Conservation (phyloP, 371 early-diverging fungal genomes). For the Mucor sp. region DNA sequence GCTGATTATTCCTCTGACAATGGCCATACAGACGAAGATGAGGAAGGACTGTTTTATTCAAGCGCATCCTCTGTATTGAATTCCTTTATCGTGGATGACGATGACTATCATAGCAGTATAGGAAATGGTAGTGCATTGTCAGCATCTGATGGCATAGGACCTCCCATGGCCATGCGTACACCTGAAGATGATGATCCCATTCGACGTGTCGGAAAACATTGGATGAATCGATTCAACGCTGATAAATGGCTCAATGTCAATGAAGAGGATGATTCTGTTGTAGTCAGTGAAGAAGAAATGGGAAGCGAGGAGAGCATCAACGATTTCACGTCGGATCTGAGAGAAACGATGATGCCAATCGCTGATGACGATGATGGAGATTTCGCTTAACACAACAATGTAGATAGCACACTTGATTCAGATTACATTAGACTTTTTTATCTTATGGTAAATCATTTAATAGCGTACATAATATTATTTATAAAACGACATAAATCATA, state of each 20-base stretch:
- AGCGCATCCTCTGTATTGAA: constrained; percentile 6
- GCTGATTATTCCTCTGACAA: constrained; percentile 23
- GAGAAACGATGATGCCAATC: not conserved
- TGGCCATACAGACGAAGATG: constrained; percentile 19
- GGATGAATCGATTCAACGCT: constrained; percentile 19
- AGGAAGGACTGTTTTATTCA: constrained; percentile 2
- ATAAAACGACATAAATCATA: too few species aligned
- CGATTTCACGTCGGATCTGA: constrained; percentile 15
- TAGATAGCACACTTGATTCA: not conserved
- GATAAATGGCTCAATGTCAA: constrained; percentile 18
- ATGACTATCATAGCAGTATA: not conserved
- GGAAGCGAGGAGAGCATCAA: not conserved
- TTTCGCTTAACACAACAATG: constrained; percentile 5
- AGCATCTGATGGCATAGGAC: not conserved
- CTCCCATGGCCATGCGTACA: not conserved
- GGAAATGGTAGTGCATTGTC: not conserved
- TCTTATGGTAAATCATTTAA: too few species aligned
- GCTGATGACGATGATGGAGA: constrained; percentile 4
- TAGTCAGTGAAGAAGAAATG: not conserved
- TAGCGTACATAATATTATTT: too few species aligned
- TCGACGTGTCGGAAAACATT: constrained; percentile 9
- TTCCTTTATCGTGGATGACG: constrained; percentile 27
- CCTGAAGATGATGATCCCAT: not conserved
- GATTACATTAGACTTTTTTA: not conserved
- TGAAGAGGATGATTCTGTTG: constrained; percentile 1